Conservation (phyloP, 192 early-diverging fungal species). For the Pilobolus umbonatus region DNA sequence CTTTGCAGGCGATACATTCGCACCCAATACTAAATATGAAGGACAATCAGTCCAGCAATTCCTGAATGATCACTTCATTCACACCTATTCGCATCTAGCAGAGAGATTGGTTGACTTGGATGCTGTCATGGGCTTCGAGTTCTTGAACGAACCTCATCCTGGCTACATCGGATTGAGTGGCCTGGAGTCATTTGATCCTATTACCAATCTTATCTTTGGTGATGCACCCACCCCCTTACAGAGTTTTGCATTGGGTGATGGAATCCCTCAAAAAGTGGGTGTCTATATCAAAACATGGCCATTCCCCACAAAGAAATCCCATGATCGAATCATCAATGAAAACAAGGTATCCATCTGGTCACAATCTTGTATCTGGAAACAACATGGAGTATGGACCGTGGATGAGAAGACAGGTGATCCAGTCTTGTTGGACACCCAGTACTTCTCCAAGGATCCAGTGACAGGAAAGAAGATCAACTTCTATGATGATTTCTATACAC, state of each 20-base stretch:
- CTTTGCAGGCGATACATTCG: constrained; percentile 73
- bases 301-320: constrained; percentile 57
- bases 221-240: constrained; percentile 67
- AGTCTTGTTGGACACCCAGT: constrained; percentile 47
- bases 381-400: constrained; percentile 73
- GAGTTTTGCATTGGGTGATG: constrained; percentile 70
- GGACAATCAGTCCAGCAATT: constrained; percentile 64
- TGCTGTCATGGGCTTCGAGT: constrained; percentile 73
- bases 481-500: constrained; percentile 66
- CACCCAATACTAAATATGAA: constrained; percentile 58
- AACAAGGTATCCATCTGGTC: constrained; percentile 59
- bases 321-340: constrained; percentile 51
- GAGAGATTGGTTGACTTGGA: constrained; percentile 58
- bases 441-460: constrained; percentile 62
- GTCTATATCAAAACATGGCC: constrained; percentile 76
- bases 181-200: constrained; percentile 57
- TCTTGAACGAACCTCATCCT: constrained; percentile 50
- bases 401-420: constrained; percentile 46
- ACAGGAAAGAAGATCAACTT: constrained; percentile 58
- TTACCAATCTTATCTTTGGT: constrained; percentile 64
- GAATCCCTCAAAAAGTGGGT: constrained; percentile 67
- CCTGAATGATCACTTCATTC: constrained; percentile 62
- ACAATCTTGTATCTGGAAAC: constrained; percentile 65
- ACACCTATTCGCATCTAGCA: constrained; percentile 66
- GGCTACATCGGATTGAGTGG: constrained; percentile 71